Conservation (phyloP, 2,329 filamentous ascomycete species). For the Bipolaris sorokiniana region DNA sequence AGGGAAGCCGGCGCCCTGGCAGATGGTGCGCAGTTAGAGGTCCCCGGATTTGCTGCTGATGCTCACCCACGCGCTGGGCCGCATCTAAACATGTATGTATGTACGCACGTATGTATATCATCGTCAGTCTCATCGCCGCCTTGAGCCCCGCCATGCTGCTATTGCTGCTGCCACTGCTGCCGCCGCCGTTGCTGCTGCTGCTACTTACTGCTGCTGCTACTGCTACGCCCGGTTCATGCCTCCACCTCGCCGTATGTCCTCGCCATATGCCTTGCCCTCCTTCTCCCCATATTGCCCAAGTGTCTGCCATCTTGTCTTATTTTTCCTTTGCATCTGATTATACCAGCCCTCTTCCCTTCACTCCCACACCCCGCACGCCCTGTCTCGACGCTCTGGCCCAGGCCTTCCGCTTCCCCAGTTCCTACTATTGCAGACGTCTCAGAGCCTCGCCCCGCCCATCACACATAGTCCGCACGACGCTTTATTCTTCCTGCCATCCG, state of each 20-base stretch:
- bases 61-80: slow-evolving; percentile 26
- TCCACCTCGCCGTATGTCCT: slow-evolving; percentile 8
- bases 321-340: slow-evolving; percentile 34
- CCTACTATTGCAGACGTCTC: slow-evolving; percentile 41
- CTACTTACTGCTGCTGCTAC: background rate
- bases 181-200: slow-evolving; percentile 5
- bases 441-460: slow-evolving; percentile 32
- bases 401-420: slow-evolving; percentile 39
- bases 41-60: slow-evolving; percentile 28
- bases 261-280: slow-evolving; percentile 8
- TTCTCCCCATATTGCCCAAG: slow-evolving; percentile 16
- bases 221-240: slow-evolving; percentile 17
- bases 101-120: slow-evolving; percentile 28
- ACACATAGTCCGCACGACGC: slow-evolving; percentile 32
- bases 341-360: slow-evolving; percentile 23
- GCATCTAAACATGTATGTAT: background rate
- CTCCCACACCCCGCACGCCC: slow-evolving; percentile 36
- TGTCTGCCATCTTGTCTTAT: slow-evolving; percentile 11
- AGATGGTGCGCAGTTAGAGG: too few relatives aligned
- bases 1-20: slow-evolving; percentile 20
- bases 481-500: slow-evolving; percentile 26
- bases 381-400: slow-evolving; percentile 48
- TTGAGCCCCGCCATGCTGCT: slow-evolving; percentile 15
- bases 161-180: slow-evolving; percentile 5
- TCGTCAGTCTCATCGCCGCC: slow-evolving; percentile 33